Evolutionary conservation across 2,329 filamentous ascomycete genomes (phyloP).

Genomic region (Pezicula radicicola): DNA sequence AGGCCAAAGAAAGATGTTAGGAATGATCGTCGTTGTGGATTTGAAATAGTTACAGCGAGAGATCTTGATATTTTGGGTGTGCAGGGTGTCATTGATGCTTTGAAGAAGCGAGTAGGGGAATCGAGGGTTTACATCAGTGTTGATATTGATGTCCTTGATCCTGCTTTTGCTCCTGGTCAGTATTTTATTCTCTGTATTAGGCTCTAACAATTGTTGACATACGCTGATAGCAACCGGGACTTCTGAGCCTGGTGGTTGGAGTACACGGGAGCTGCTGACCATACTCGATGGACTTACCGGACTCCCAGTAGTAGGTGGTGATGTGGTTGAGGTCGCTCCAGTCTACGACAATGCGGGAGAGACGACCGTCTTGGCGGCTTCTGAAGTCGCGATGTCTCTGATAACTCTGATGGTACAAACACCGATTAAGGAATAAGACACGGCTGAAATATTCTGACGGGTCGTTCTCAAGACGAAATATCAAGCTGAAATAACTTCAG

Average conservation of each 20-base stretch:
- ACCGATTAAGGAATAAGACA: neutral
- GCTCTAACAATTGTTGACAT: neutral
- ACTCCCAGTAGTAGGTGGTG: slow-evolving; percentile 54
- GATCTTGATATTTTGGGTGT: slow-evolving; percentile 24
- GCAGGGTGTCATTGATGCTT: slow-evolving; percentile 18
- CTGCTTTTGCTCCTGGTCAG: slow-evolving; percentile 22
- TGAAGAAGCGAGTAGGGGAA: slow-evolving; percentile 22
- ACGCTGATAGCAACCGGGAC: slow-evolving; percentile 50
- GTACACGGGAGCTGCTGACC: slow-evolving; percentile 60
- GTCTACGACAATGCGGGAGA: slow-evolving; percentile 60
- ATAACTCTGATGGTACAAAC: neutral
- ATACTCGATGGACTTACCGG: slow-evolving; percentile 57
- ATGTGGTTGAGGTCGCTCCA: slow-evolving; percentile 61
- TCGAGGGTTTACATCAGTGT: slow-evolving; percentile 26
- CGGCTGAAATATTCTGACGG: too few relatives aligned
- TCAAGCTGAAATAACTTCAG: too few relatives aligned
- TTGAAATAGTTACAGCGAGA: slow-evolving; percentile 23
- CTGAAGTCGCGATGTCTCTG: neutral
- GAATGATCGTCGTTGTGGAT: slow-evolving; percentile 27
- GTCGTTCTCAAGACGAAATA: too few relatives aligned
- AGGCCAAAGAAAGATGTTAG: slow-evolving; percentile 21
- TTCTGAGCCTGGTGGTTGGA: slow-evolving; percentile 60
- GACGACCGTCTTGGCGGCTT: slow-evolving; percentile 47
- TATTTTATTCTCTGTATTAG: neutral
- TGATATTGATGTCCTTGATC: slow-evolving; percentile 28